Base-by-base conservation (phyloP, 768 basidiomycete species). In the Rhizopogon rudus region DNA sequence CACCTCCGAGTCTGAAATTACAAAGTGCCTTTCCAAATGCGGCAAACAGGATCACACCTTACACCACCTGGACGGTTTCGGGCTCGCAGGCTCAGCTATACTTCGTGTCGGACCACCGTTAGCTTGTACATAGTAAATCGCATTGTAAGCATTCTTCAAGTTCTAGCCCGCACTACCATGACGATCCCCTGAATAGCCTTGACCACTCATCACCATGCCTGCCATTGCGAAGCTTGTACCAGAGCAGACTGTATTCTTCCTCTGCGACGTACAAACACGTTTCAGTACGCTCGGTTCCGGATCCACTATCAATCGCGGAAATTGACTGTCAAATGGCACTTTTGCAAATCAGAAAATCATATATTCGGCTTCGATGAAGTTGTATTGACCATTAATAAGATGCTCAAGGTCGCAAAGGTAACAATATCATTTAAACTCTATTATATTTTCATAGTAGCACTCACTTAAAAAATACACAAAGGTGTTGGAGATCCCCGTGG, bases 241-340 rank as follows among this genome's bases (percentile, higher is more conserved):
- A 40, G 61, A 59, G 3, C 61, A 61, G 17, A 71, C 81, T 14
- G 64, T 88, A 46, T 82, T 96, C 75, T 80, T 95, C 55, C 73
- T 92, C 28, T 97, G 93, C 67, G 94, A 96, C 68, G 71, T 95
- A 2, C 93, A 95, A 71, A 75, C 80, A 7, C 80, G 81, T 59
- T 88, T 93, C 71, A 73, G 91, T 91, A 61, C 58, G 83, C 56
- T 44, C 17, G 29, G 4, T 31, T 51, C n/a, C 17, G 42, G 31
- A 53, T 22, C 16, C 17, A 20, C 16, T 37, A n/a, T 1, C 8
- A 16, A 43, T 41, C 6, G 6, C 22, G 2, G 10, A 9, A 48
- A 25, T 51, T 45, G 35, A 40, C 25, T 37, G 40, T 43, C 31
- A 40, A 43, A 43, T 37, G 17, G 55, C 60, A 9, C 5, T 44